Evolutionary conservation across 2,329 filamentous ascomycete genomes (phyloP).

Genomic region (Fusarium newnesense): DNA sequence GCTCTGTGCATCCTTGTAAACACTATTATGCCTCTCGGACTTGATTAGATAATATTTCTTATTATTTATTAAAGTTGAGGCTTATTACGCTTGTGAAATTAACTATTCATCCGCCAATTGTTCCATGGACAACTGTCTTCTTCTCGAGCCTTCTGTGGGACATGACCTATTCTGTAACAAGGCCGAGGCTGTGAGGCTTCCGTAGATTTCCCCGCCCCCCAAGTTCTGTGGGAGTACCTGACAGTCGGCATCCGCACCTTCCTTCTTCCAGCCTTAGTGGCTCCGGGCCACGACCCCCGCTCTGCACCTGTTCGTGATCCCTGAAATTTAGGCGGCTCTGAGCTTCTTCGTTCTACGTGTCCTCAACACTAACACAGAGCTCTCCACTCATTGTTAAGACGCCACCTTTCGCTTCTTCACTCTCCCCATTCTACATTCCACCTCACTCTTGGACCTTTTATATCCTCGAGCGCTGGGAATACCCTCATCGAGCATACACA

Average conservation of each 20-base stretch:
- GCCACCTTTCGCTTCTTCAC: constrained; percentile 37
- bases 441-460: constrained; percentile 44
- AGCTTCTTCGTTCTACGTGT: constrained; percentile 49
- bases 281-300: constrained; percentile 27
- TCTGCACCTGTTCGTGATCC: constrained; percentile 39
- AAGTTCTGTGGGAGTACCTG: constrained; percentile 24
- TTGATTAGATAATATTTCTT: background rate
- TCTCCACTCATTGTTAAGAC: constrained; percentile 45
- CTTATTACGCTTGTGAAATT: background rate
- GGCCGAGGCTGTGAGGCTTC: constrained; percentile 18
- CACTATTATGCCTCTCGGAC: background rate
- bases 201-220: constrained; percentile 26
- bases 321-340: constrained; percentile 42
- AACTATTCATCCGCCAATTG: constrained; percentile 9
- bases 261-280: constrained; percentile 37
- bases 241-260: constrained; percentile 35
- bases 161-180: background rate
- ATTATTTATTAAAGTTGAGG: background rate
- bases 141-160: constrained; percentile 42
- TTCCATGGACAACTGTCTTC: constrained; percentile 7
- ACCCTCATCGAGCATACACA: constrained; percentile 7
- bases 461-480: constrained; percentile 46
- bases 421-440: constrained; percentile 39
- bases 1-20: constrained; percentile 7
- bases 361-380: constrained; percentile 46